Evolutionary conservation across 768 basidiomycete genomes (phyloP).

Genomic region (Lactarius trivialis): DNA sequence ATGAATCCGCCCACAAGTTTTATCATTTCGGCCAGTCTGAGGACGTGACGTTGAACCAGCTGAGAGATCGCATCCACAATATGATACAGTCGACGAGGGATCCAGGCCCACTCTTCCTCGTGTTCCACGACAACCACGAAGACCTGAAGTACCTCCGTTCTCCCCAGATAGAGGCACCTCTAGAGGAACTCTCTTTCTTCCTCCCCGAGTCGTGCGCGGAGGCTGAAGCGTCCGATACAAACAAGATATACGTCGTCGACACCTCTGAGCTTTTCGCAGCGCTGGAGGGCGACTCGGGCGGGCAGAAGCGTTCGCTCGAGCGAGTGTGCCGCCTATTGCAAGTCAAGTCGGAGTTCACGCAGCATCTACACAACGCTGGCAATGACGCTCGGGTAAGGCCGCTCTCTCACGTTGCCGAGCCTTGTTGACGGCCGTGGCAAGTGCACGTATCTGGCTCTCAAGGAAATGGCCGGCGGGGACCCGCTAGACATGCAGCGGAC

Average conservation of each 20-base stretch:
- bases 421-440: constrained; percentile 33
- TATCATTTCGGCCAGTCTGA: constrained; percentile 64
- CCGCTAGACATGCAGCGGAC: constrained; percentile 71
- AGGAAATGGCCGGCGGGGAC: constrained; percentile 67
- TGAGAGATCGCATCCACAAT: constrained; percentile 46
- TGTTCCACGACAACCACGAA: constrained; percentile 73
- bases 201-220: constrained; percentile 44
- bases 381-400: constrained; percentile 78
- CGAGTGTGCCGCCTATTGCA: constrained; percentile 59
- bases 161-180: constrained; percentile 42
- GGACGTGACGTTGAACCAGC: constrained; percentile 41
- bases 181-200: constrained; percentile 45
- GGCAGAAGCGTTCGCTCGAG: constrained; percentile 50
- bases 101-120: constrained; percentile 61
- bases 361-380: constrained; percentile 73
- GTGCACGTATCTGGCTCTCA: constrained; percentile 65
- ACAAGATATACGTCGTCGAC: constrained; percentile 61
- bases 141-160: constrained; percentile 73
- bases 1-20: constrained; percentile 34
- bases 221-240: constrained; percentile 33
- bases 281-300: constrained; percentile 52
- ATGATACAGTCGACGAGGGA: constrained; percentile 37
- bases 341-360: constrained; percentile 34
- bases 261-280: constrained; percentile 72
- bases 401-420: background rate